phyloP scores from a whole-genome alignment of 352 stramenopile genomes.

The Pythium biforme region DNA sequence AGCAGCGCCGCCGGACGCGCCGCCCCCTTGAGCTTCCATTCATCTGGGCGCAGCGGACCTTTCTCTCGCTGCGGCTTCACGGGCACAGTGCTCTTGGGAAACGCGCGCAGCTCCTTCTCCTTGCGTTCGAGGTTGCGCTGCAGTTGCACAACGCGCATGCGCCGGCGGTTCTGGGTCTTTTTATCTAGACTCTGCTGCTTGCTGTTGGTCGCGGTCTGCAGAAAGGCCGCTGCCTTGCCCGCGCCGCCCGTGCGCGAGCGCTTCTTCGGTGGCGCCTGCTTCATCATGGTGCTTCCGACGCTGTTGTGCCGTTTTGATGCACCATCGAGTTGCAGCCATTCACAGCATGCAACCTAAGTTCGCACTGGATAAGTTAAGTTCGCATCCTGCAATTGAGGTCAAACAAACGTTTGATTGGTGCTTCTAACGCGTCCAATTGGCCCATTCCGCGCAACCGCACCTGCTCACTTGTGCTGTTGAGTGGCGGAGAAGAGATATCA shows the following conservation, averaged over 20 bases:
- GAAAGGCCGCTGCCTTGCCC: constrained; percentile 58
- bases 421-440: constrained; percentile 10
- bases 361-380: not conserved
- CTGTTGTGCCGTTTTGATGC: not conserved
- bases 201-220: constrained; percentile 52
- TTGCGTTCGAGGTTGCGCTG: constrained; percentile 74
- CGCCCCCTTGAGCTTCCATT: constrained; percentile 84
- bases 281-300: constrained; percentile 36
- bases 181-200: constrained; percentile 66
- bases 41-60: constrained; percentile 48
- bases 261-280: constrained; percentile 58
- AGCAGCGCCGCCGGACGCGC: constrained; percentile 67
- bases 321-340: constrained; percentile 21
- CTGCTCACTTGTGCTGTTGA: constrained; percentile 16
- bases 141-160: constrained; percentile 81
- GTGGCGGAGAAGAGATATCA: constrained; percentile 32
- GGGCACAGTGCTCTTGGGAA: constrained; percentile 42
- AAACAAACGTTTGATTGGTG: constrained; percentile 19
- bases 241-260: constrained; percentile 37
- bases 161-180: constrained; percentile 59
- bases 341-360: constrained; percentile 1
- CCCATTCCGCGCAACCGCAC: not conserved
- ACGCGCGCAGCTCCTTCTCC: constrained; percentile 58
- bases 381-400: too few relatives aligned
- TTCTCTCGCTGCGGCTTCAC: constrained; percentile 44